Percentiles rank a stretch among this genome's conserved stretches.
phyloP scores from a whole-genome alignment of 441 rosid genomes.

The Brassica balearica region DNA sequence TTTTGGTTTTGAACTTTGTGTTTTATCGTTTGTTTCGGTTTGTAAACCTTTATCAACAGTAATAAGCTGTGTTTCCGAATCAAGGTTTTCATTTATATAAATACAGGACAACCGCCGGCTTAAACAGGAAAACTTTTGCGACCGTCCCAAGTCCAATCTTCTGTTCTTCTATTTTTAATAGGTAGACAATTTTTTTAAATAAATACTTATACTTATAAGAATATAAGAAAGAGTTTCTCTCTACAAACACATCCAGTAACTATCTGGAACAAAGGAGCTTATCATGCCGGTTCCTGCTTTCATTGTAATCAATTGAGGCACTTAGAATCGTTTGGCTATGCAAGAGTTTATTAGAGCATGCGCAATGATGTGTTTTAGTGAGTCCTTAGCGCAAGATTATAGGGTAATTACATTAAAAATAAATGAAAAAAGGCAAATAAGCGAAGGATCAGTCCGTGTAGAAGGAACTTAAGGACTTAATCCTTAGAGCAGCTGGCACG shows the following conservation, averaged over 20 bases:
- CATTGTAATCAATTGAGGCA: slow-evolving; percentile 83
- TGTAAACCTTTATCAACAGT: not conserved
- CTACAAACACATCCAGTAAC: slow-evolving; percentile 60
- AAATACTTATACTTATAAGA: no score
- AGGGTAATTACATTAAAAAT: no score
- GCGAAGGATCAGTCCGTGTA: no score
- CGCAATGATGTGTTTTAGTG: no score
- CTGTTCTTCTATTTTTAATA: no score
- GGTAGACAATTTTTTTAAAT: slow-evolving; percentile 45
- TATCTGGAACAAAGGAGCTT: slow-evolving; percentile 85
- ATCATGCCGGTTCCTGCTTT: slow-evolving; percentile 98
- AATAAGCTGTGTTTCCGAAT: not conserved
- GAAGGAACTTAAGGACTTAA: no score
- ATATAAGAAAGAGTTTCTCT: no score
- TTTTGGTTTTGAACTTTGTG: not conserved
- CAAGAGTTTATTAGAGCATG: slow-evolving; percentile 61
- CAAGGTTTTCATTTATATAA: not conserved
- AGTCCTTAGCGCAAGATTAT: no score
- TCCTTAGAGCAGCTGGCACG: no score
- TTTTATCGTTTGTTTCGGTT: not conserved
- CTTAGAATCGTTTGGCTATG: slow-evolving; percentile 95
- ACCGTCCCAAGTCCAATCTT: no score
- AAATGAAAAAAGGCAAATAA: no score
- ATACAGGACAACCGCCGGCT: not conserved
- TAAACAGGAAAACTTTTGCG: no score